phyloP scores from a whole-genome alignment of 371 early-diverging fungal species.

The Nosema muscidifuracis region DNA sequence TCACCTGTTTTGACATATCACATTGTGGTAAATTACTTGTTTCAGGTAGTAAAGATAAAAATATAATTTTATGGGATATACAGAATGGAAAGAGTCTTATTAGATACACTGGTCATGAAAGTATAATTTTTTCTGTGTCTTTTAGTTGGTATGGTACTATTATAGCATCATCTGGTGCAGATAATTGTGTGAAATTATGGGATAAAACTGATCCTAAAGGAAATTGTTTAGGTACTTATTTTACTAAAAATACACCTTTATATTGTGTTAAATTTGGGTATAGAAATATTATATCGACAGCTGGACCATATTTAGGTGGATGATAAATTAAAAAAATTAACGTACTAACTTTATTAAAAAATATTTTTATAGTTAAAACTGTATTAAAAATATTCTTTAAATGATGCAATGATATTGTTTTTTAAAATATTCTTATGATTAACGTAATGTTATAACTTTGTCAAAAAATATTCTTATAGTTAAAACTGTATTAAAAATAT shows the following conservation, averaged over 20 bases:
- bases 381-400: too few relatives aligned
- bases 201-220: conserved; percentile 68
- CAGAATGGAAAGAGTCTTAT: conserved; percentile 75
- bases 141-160: conserved; percentile 77
- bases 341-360: too few relatives aligned
- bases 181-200: conserved; percentile 85
- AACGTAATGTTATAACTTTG: too few relatives aligned
- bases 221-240: conserved; percentile 70
- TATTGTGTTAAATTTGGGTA: conserved; percentile 75
- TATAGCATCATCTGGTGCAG: conserved; percentile 77
- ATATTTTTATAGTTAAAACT: too few relatives aligned
- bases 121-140: conserved; percentile 77
- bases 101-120: conserved; percentile 80
- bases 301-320: conserved; percentile 59
- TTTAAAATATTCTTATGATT: too few relatives aligned
- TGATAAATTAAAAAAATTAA: too few relatives aligned
- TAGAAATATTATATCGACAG: conserved; percentile 71
- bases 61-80: conserved; percentile 89
- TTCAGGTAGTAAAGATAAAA: conserved; percentile 76
- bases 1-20: conserved; percentile 76
- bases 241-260: conserved; percentile 84
- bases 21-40: conserved; percentile 85
- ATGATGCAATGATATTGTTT: too few relatives aligned
- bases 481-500: too few relatives aligned
- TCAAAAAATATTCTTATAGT: too few relatives aligned